Evolutionary conservation across 1,284 basidiomycete species (phyloP).

Genomic region (Pseudozyma sp.): DNA sequence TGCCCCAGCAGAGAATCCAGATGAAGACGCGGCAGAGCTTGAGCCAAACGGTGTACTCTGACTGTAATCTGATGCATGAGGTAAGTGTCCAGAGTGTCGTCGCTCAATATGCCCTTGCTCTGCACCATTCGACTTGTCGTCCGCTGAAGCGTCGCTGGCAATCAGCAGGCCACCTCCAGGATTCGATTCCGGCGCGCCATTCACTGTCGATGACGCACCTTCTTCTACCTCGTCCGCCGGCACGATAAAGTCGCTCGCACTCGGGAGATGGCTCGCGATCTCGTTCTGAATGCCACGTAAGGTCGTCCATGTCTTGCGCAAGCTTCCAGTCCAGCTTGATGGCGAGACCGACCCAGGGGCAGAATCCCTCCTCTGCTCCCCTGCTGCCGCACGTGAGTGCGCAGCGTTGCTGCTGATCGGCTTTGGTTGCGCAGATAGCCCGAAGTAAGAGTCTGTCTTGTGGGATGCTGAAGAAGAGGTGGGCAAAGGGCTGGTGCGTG

Average conservation of each 20-base stretch:
- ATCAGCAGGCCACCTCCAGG: slow-evolving; percentile 41
- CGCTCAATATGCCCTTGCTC: neutral
- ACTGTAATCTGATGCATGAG: slow-evolving; percentile 46
- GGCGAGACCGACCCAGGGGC: slow-evolving; percentile 14
- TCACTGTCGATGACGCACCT: slow-evolving; percentile 1
- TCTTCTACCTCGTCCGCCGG: slow-evolving; percentile 35
- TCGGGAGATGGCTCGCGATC: slow-evolving; percentile 50
- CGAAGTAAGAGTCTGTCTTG: slow-evolving; percentile 42
- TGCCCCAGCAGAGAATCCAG: slow-evolving; percentile 33
- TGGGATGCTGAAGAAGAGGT: slow-evolving; percentile 10
- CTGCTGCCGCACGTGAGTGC: neutral
- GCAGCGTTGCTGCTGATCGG: slow-evolving; percentile 17
- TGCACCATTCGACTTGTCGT: neutral
- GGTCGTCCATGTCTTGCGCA: slow-evolving; percentile 55
- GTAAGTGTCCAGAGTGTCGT: slow-evolving; percentile 14
- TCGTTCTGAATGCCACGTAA: slow-evolving; percentile 48
- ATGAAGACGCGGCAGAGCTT: slow-evolving; percentile 8
- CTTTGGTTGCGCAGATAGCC: slow-evolving; percentile 24
- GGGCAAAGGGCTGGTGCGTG: slow-evolving; percentile 46
- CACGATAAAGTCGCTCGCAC: slow-evolving; percentile 53
- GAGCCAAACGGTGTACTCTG: slow-evolving; percentile 42
- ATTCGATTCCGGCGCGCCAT: slow-evolving; percentile 19
- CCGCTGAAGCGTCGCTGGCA: slow-evolving; percentile 19
- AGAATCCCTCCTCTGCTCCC: slow-evolving; percentile 12
- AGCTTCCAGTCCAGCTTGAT: slow-evolving; percentile 51